Conservation (phyloP, 129 eudicot genomes). For the Calendula officinalis region DNA sequence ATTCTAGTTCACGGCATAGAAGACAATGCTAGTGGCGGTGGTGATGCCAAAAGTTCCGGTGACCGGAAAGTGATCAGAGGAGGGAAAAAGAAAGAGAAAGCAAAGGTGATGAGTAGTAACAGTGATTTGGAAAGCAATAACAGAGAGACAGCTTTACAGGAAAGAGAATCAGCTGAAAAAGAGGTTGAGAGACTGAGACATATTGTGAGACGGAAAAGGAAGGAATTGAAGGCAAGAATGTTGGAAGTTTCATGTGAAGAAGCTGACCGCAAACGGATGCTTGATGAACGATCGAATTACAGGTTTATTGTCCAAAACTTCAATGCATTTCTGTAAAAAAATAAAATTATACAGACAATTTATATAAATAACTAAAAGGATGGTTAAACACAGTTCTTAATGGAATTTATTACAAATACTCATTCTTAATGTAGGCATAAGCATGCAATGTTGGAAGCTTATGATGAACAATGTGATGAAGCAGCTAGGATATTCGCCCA, state of each 20-base stretch:
- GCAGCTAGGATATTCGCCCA: constrained; percentile 78
- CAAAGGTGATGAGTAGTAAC: constrained; percentile 15
- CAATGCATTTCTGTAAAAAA: not conserved
- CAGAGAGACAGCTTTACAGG: constrained; percentile 66
- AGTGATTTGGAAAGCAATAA: constrained; percentile 34
- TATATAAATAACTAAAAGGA: not conserved
- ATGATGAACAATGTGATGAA: constrained; percentile 81
- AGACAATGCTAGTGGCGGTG: constrained; percentile 13
- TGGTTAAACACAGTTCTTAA: no score
- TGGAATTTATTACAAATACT: constrained; percentile 5
- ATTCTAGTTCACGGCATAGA: constrained; percentile 72
- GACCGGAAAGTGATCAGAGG: constrained; percentile 30
- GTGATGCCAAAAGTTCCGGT: not conserved
- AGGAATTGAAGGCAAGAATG: constrained; percentile 80
- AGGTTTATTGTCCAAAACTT: constrained; percentile 42
- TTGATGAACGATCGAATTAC: constrained; percentile 75
- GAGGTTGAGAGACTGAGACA: constrained; percentile 88
- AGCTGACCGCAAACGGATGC: constrained; percentile 87
- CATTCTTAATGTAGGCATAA: constrained; percentile 67
- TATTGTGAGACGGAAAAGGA: constrained; percentile 68
- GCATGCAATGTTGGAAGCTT: constrained; percentile 91
- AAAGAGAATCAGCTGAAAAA: constrained; percentile 75
- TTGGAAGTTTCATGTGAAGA: constrained; percentile 87
- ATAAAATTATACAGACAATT: not conserved
- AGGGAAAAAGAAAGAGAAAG: constrained; percentile 53